These are phyloP conservation scores for Orbilia brochopaga DNA, from an alignment of 2,329 filamentous ascomycete species.

Conservation along the genomic window DNA sequence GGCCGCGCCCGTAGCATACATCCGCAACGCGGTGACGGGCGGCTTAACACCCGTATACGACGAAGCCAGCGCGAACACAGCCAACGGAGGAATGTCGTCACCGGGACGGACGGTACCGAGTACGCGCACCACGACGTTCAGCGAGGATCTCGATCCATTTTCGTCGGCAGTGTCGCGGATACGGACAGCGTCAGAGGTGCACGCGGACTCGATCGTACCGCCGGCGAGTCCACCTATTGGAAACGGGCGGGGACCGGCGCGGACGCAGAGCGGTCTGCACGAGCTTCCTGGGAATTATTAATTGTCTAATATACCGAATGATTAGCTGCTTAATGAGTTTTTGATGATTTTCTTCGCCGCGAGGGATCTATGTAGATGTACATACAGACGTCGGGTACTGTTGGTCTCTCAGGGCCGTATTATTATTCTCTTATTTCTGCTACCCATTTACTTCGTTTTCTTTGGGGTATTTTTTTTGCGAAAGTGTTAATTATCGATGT, in stretches of 20 bases:
- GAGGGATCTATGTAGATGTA: too few species aligned
- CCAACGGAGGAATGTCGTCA: background rate
- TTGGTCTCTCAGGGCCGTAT: too few species aligned
- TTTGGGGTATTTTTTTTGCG: too few species aligned
- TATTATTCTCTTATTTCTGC: too few species aligned
- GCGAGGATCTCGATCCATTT: background rate
- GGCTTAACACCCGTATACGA: slow-evolving; percentile 15
- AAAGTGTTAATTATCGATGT: too few species aligned
- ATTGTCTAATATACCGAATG: background rate
- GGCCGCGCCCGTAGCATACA: slow-evolving; percentile 12
- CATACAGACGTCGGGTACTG: too few species aligned
- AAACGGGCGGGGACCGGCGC: background rate
- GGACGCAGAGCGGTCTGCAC: background rate
- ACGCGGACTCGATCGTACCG: background rate
- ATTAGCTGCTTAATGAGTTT: too few species aligned
- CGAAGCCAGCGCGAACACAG: background rate
- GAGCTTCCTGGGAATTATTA: background rate
- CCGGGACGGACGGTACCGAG: background rate
- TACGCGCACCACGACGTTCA: background rate
- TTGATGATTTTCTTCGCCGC: too few species aligned
- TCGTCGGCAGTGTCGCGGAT: background rate
- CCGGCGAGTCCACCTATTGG: too few species aligned
- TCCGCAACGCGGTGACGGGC: slow-evolving; percentile 10
- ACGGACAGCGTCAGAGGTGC: background rate
- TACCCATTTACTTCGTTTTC: too few species aligned